Base-by-base conservation (phyloP, 139 green algal species). In the Klebsormidium nitens region DNA sequence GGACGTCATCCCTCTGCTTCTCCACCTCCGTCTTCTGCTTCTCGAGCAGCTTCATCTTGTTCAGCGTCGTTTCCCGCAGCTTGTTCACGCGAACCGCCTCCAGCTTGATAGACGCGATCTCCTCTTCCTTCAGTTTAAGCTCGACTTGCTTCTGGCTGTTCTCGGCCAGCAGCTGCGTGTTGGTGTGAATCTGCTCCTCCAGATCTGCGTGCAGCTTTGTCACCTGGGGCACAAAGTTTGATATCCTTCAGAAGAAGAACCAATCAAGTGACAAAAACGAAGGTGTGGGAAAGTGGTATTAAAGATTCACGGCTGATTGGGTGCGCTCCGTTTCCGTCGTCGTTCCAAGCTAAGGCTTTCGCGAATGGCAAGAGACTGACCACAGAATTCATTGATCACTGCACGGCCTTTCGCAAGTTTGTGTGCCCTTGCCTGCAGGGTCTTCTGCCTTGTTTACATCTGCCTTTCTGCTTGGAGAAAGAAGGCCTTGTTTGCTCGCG, bases 181-280 rank as follows among this genome's bases (percentile, higher is more conserved):
- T 95, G 36, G 79, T 81, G 69, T 95, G 87, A 48, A 94, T 87
- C 82, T 92, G 85, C 68, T 95, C 90, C 66, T 94, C 88, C 47
- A 96, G 81, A 64, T 93, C 89, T 35, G 87, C 82, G 61, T 95
- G 87, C 80, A 96, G 84, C 80, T 92, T 93, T 26, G 84, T 37
- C 36, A 90, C 52, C 42, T 50, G 42, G 11, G 42, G 42, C 11
- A 8, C 8, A 14, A 14, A 14, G 42, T 26, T 14, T 26, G 11
- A 8, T 26, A 50, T 14, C 8, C 42, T 14, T 26, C 14, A 14
- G 14, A 8, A 50, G 14, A 14, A 14, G 42, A 14, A 14, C 14
- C 11, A 50, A 50, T 8, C 26, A 14, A 14, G 11, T 8, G 42
- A 50, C 11, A 50, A 8, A 8, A 50, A 50, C 14, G 14, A 8